Evolutionary conservation across 805 yeast species (phyloP).

Genomic region (Komagataella ulmi): DNA sequence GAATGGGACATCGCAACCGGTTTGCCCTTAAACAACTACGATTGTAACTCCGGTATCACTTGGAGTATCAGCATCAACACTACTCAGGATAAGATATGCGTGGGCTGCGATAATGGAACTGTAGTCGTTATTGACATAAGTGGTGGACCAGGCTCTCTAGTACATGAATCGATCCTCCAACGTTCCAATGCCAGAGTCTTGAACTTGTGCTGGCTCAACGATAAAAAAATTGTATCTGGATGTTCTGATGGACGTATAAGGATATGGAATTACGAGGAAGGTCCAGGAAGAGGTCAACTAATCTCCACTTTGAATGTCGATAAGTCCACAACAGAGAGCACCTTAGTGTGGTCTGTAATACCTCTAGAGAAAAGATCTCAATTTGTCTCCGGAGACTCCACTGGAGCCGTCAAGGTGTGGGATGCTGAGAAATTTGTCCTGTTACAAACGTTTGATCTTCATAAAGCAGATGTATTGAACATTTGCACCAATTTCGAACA

Average conservation of each 20-base stretch:
- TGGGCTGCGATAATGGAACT: slow-evolving; percentile 93
- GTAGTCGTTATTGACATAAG: slow-evolving; percentile 75
- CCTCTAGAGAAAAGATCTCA: slow-evolving; percentile 53
- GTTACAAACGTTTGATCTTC: slow-evolving; percentile 68
- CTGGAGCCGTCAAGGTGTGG: slow-evolving; percentile 92
- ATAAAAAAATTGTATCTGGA: slow-evolving; percentile 69
- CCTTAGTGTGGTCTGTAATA: slow-evolving; percentile 80
- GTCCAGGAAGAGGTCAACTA: slow-evolving; percentile 12
- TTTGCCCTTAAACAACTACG: slow-evolving; percentile 59
- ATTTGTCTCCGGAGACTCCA: slow-evolving; percentile 92
- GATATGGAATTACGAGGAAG: slow-evolving; percentile 48
- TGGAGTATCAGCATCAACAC: slow-evolving; percentile 75
- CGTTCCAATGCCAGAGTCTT: slow-evolving; percentile 77
- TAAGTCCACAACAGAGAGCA: slow-evolving; percentile 71
- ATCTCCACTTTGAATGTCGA: slow-evolving; percentile 85
- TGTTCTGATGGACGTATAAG: slow-evolving; percentile 91
- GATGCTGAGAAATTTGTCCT: slow-evolving; percentile 66
- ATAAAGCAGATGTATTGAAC: slow-evolving; percentile 84
- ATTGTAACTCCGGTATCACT: slow-evolving; percentile 85
- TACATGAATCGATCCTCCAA: slow-evolving; percentile 62
- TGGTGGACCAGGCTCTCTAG: slow-evolving; percentile 77
- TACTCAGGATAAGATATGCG: slow-evolving; percentile 53
- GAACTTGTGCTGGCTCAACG: slow-evolving; percentile 61
- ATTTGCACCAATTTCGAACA: slow-evolving; percentile 48
- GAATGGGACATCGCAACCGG: slow-evolving; percentile 85